Base-by-base conservation (phyloP, 2,329 filamentous ascomycete genomes). In the Penicillium sp. region DNA sequence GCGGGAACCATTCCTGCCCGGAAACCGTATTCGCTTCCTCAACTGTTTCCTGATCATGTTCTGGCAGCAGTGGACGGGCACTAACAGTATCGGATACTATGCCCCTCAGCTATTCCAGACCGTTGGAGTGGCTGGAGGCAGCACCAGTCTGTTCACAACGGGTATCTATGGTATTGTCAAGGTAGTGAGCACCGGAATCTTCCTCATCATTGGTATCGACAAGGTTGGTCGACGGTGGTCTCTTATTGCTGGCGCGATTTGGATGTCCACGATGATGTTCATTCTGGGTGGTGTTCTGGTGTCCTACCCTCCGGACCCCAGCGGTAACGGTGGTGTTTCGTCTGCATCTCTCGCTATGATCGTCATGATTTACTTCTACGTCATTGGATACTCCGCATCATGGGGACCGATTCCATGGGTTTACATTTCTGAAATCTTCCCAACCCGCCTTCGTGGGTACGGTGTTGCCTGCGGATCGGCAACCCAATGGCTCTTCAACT, bases 141-240 rank as follows among this genome's bases (percentile, higher is more conserved):
- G 95, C 84, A 74, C 94, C 67, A 93, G 94, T 73, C 89, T 88
- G 54, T 82, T 95, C 69, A 84, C 74, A 94, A 89, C 62, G 82
- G 46, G 31, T 12, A 48, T 48, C 15, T 48, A 48, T 12, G 46
- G 46, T 25, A 48, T 94, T 52, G 90, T 96, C 81, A 96, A 96
- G 78, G 90, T 94, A 60, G 84, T 79, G 77, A 93, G 89, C 29
- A 96, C 92, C 1, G 46, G 29, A 48, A 25, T 91, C 91, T 0
- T 78, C 95, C 67, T 94, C 91, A n/a, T 96, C 96, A 84, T 95
- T 83, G 80, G 89, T 88, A 86, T 96, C 58, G 92, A 96, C 80
- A 84, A 81, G 67, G 84, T 92, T 63, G 92, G 92, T 65, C 90
- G 92, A 70, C 90, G 91, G 64, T 81, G 83, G 48, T 85, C 96